A percentile compares a stretch with the other conserved stretches of the same genome.
Conservation (phyloP, 306 rosid genomes). For the Cicer cuneatum region DNA sequence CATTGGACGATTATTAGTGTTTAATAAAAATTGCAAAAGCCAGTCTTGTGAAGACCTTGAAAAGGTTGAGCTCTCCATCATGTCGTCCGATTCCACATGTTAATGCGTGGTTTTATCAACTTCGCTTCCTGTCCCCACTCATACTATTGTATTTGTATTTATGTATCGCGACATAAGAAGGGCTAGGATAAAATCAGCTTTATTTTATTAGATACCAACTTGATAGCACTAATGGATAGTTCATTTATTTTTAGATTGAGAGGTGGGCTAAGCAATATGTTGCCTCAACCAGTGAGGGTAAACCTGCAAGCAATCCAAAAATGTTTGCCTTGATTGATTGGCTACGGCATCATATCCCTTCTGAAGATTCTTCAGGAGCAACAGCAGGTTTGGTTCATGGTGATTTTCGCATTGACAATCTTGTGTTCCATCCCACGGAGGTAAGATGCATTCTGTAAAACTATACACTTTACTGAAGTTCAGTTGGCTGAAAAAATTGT, state of each 20-base stretch:
- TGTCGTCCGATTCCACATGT: no score
- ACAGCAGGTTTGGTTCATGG: constrained; percentile 92
- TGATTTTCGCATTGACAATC: constrained; percentile 93
- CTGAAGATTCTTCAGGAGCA: constrained; percentile 82
- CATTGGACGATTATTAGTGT: not conserved
- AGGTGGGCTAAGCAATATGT: constrained; percentile 93
- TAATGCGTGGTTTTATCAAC: no score
- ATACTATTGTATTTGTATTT: not conserved
- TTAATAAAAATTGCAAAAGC: no score
- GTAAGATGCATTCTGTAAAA: constrained; percentile 50
- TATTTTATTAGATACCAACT: constrained; percentile 16
- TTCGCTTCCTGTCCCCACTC: no score
- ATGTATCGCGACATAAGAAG: not conserved
- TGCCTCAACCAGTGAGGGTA: constrained; percentile 82
- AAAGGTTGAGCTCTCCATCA: no score
- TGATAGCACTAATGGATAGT: not conserved
- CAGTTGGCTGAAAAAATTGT: constrained; percentile 16
- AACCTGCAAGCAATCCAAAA: constrained; percentile 78
- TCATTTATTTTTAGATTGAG: constrained; percentile 68
- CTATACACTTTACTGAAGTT: constrained; percentile 30
- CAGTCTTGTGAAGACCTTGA: no score
- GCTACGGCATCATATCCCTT: constrained; percentile 72
- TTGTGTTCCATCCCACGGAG: constrained; percentile 89
- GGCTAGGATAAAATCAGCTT: constrained; percentile 30
- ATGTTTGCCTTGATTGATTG: constrained; percentile 84